phyloP scores from a whole-genome alignment of 108 stramenopile species.

The Epithemia pelagica region DNA sequence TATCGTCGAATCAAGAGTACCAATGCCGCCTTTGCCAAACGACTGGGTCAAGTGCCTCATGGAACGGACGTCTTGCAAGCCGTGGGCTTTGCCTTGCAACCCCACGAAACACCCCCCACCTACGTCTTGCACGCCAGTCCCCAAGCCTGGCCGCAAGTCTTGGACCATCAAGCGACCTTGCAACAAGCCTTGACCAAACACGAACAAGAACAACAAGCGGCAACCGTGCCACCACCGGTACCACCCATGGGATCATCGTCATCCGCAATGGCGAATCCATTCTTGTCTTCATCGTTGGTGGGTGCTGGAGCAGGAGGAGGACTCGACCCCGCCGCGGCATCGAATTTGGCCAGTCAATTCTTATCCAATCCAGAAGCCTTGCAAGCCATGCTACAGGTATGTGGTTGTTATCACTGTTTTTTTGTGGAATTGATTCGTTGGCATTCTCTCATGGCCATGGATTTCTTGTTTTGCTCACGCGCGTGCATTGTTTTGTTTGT shows the following conservation, averaged over 20 bases:
- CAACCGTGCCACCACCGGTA: no score
- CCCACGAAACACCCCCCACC: background rate
- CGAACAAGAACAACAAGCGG: background rate
- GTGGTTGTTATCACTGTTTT: slow-evolving; percentile 19
- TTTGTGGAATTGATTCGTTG: background rate
- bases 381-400: slow-evolving; percentile 54
- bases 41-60: slow-evolving; percentile 53
- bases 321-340: slow-evolving; percentile 39
- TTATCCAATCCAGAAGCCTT: slow-evolving; percentile 55
- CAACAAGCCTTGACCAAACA: slow-evolving; percentile 13
- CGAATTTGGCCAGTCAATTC: slow-evolving; percentile 21
- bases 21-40: slow-evolving; percentile 66
- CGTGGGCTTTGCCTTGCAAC: slow-evolving; percentile 19
- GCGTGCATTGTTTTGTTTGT: background rate
- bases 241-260: no score
- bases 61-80: slow-evolving; percentile 49
- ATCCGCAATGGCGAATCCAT: no score
- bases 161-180: slow-evolving; percentile 33
- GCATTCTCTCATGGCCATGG: background rate
- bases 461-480: background rate
- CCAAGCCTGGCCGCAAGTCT: slow-evolving; percentile 65
- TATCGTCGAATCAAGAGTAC: slow-evolving; percentile 68
- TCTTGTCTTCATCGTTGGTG: no score
- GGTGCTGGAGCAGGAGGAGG: slow-evolving; percentile 68
- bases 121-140: slow-evolving; percentile 56